Evolutionary conservation across 805 yeast genomes (phyloP), one percentile per base, ranked within the genome.

Genomic region (fission yeast (Schizosaccharomyces pombe)): DNA sequence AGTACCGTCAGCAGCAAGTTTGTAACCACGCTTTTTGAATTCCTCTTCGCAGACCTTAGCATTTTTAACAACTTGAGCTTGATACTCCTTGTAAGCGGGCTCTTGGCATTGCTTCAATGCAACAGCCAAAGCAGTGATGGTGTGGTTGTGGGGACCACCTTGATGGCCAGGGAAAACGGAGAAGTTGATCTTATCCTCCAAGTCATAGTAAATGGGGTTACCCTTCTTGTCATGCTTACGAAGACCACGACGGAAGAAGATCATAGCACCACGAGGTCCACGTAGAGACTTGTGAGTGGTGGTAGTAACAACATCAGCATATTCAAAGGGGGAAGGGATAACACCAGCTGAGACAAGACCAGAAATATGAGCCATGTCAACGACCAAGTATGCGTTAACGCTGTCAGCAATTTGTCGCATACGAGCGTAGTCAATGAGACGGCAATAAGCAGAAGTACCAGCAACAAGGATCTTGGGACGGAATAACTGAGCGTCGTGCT

Each of bases 101-200:
- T 89, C 74, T 54, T 77, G 72, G 56, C 95, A 87, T 73, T 89
- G 97, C 66, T 85, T 85, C 64, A 89, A 76, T 39, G 97, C 97
- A 56, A 86, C 89, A 32, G 97, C 94, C 62, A 89, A 74, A 22
- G 97, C 97, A 59, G 95, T 79, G 64, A 89, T 89, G 62, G 97
- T 89, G 71, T 89, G 96, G 73, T 89, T 89, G 70, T 89, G 97
- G 61, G 98, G 98, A 65, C 98, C 98, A 74, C 98, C 98, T 74
- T 89, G 98, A 69, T 89, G 97, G 60, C 94, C 97, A 62, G 98
- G 98, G 84, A 89, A 89, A 56, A 89, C 97, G 32, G 95, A 85
- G 66, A 89, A 89, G 76, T 89, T 89, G 70, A 89, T 86, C 67
- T 79, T 82, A 65, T 79, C 78, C 70, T 89, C 97, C 64, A 89